phyloP scores from a whole-genome alignment of 2,329 filamentous ascomycete genomes.

The Xenoacremonium recifei region DNA sequence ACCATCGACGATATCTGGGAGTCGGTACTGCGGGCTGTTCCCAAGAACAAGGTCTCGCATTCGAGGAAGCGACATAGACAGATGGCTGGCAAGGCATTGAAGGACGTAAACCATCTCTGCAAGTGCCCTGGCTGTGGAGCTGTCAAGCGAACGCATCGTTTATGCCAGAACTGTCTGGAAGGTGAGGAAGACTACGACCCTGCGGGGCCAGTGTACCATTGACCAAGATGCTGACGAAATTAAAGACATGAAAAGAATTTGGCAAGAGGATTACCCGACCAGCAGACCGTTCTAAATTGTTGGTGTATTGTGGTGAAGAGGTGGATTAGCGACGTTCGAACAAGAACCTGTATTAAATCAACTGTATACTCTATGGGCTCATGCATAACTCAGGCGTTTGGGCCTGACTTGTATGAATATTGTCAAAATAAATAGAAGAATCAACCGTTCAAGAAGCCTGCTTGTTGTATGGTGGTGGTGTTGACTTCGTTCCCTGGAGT shows the following conservation, averaged over 20 bases:
- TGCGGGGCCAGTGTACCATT: too few relatives aligned
- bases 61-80: slow-evolving; percentile 91
- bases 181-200: slow-evolving; percentile 53
- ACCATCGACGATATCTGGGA: slow-evolving; percentile 84
- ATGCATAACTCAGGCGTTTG: slow-evolving; percentile 35
- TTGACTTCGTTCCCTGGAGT: too few relatives aligned
- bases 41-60: slow-evolving; percentile 98
- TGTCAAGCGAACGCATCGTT: slow-evolving; percentile 80
- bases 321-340: slow-evolving; percentile 14
- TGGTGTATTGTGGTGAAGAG: slow-evolving; percentile 2
- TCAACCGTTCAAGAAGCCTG: too few relatives aligned
- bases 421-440: slow-evolving; percentile 13
- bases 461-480: too few relatives aligned
- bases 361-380: slow-evolving; percentile 30
- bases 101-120: slow-evolving; percentile 85
- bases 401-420: slow-evolving; percentile 31
- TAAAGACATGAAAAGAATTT: slow-evolving; percentile 46
- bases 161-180: slow-evolving; percentile 84
- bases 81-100: slow-evolving; percentile 91
- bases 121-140: slow-evolving; percentile 87
- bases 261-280: slow-evolving; percentile 37
- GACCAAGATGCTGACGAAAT: slow-evolving; percentile 9
- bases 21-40: slow-evolving; percentile 84
- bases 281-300: slow-evolving; percentile 30
- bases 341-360: slow-evolving; percentile 26